phyloP scores from a whole-genome alignment of 2,329 filamentous ascomycete species.

The Aspergillus floridensis region DNA sequence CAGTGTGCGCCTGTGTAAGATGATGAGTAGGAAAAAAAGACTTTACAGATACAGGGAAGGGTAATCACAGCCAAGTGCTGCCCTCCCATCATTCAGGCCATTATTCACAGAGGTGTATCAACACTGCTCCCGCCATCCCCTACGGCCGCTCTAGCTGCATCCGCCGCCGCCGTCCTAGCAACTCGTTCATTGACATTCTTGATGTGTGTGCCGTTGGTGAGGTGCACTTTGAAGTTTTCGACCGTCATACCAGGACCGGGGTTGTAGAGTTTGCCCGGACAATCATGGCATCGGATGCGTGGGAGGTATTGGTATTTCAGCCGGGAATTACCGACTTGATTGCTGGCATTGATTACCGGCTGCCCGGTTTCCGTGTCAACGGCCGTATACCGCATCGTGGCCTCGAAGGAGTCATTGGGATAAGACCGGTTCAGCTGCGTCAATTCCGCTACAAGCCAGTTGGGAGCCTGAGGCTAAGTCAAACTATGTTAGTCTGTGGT shows the following conservation, averaged over 20 bases:
- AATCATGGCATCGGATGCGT: conserved; percentile 87
- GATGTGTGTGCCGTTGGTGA: conserved; percentile 79
- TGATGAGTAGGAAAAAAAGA: not conserved
- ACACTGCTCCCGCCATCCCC: conserved; percentile 14
- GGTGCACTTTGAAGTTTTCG: conserved; percentile 87
- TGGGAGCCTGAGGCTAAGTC: conserved; percentile 73
- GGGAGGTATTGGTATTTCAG: conserved; percentile 81
- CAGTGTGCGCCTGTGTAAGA: not conserved
- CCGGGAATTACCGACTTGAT: conserved; percentile 53
- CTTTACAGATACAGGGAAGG: not conserved
- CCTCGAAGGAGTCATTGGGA: conserved; percentile 80
- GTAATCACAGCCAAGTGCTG: conserved; percentile 1
- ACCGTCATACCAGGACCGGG: conserved; percentile 81
- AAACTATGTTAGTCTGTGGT: conserved; percentile 11
- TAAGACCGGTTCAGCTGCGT: conserved; percentile 67
- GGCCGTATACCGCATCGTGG: conserved; percentile 83
- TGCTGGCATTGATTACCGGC: conserved; percentile 56
- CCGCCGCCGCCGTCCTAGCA: conserved; percentile 24
- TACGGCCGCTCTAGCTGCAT: conserved; percentile 13
- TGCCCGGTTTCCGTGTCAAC: conserved; percentile 70
- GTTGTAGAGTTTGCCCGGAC: conserved; percentile 90
- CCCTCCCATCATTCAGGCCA: conserved; percentile 9
- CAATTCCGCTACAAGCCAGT: conserved; percentile 78
- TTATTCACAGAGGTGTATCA: conserved; percentile 15
- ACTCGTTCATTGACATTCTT: conserved; percentile 62